phyloP scores from a whole-genome alignment of 306 rosid genomes.

The Pyrus bretschneideri region DNA sequence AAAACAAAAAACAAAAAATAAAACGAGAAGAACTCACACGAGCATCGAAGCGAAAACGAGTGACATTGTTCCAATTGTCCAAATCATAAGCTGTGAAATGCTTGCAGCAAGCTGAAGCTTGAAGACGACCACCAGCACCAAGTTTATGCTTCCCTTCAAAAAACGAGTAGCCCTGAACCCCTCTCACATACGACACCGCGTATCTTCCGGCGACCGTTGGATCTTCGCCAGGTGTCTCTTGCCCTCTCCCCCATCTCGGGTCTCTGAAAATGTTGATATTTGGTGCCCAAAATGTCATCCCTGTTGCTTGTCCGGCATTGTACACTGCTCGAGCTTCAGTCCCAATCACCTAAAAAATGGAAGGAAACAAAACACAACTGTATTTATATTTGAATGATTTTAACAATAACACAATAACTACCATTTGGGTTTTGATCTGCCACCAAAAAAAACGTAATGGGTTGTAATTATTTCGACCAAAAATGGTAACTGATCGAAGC shows the following conservation, averaged over 20 bases:
- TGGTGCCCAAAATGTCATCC: constrained; percentile 97
- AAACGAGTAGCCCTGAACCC: constrained; percentile 72
- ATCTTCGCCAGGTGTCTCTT: constrained; percentile 95
- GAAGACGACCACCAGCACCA: constrained; percentile 36
- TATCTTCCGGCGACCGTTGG: constrained; percentile 54
- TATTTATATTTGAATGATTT: neutral
- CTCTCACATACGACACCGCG: constrained; percentile 70
- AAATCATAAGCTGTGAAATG: constrained; percentile 94
- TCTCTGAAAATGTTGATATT: constrained; percentile 88
- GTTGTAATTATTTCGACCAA: neutral
- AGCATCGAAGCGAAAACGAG: constrained; percentile 72
- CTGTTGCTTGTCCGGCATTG: constrained; percentile 69
- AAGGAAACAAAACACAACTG: neutral
- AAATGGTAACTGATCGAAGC: neutral
- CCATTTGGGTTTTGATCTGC: neutral
- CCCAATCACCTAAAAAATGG: constrained; percentile 47
- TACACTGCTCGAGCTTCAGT: constrained; percentile 67
- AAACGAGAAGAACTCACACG: constrained; percentile 25
- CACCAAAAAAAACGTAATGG: neutral
- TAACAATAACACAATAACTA: neutral
- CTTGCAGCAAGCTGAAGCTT: constrained; percentile 92
- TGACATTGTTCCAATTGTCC: constrained; percentile 68
- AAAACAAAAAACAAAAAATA: too few species aligned
- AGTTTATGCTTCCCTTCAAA: constrained; percentile 36
- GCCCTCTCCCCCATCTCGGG: constrained; percentile 97